Base-by-base conservation (phyloP, 371 early-diverging fungal genomes). In the Quaeritorhiza haematococci region DNA sequence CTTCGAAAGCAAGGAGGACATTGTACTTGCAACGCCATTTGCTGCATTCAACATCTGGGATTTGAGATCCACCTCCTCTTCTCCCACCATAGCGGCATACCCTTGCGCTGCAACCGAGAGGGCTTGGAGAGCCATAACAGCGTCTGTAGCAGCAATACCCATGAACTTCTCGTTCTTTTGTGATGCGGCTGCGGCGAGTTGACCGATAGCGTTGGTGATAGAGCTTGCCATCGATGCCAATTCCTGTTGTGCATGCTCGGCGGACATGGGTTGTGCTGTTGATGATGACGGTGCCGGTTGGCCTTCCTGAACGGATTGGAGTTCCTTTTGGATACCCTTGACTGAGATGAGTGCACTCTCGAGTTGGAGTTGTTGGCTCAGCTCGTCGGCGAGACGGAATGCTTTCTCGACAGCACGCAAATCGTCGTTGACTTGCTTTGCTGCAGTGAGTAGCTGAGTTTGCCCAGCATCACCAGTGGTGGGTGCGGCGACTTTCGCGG, bases 391-490 rank as follows among this genome's bases (percentile, higher is more conserved):
- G 0, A 56, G 17, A 2, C 30, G 38, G 7, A 66, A 48, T 0
- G 67, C 61, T 34, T 70, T 65, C 43, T 66, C 58, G n/a, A 80
- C 46, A 0, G 47, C 13, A 2, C 45, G 23, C n/a, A 80, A 47
- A 44, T 73, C 73, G 29, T 66, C 63, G 1, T 46, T 49, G 6
- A 49, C 55, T 32, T 69, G 72, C 8, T 71, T 61, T 1, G 68
- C 62, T 3, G 67, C 47, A 23, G 51, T 53, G 23, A 56, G 23
- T n/a, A 81, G 44, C 27, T 61, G 62, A 0, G 53, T 33, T 52
- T 76, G 72, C 1, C 62, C 57, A 3, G 67, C 29, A 32, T 80
- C 78, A 17, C 59, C 71, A 1, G 66, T 68, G 4, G 74, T 74
- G 4, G 70, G 67, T 1, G 62, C 67, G 0, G 77, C 72, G 6